Conservation (phyloP, 129 eudicot species). For the Artemisia annua region DNA sequence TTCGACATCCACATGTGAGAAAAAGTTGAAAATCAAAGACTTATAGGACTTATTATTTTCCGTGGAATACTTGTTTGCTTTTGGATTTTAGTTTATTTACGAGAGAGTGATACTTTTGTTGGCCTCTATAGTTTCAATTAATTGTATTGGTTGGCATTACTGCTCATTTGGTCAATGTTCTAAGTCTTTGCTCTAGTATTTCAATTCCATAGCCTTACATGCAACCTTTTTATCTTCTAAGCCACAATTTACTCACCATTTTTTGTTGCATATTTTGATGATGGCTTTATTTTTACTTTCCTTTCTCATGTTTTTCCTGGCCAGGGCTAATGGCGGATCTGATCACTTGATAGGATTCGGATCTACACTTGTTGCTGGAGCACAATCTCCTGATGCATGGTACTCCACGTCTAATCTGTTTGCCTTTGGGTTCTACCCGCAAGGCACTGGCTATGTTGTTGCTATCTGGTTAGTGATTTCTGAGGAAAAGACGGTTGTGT, state of each 20-base stretch:
- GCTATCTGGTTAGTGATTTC: conserved; percentile 32
- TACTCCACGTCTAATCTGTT: conserved; percentile 23
- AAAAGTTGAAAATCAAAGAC: too few species aligned
- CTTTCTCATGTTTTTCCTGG: neutral
- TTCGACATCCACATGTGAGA: too few species aligned
- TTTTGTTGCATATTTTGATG: conserved; percentile 7
- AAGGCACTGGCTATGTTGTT: conserved; percentile 28
- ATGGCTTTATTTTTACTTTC: conserved; percentile 21
- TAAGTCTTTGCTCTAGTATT: conserved; percentile 15
- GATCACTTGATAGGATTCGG: conserved; percentile 1
- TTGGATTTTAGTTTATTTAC: neutral
- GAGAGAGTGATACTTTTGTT: neutral
- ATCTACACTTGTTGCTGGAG: conserved; percentile 27
- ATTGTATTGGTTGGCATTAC: conserved; percentile 16
- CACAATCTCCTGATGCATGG: conserved; percentile 29
- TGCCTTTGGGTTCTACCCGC: conserved; percentile 38
- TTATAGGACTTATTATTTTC: too few species aligned
- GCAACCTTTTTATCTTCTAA: neutral
- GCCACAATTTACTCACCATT: neutral
- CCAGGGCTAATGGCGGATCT: conserved; percentile 5
- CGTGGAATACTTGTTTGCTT: too few species aligned
- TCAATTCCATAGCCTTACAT: neutral
- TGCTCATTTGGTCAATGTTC: neutral
- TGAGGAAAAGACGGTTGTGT: conserved; percentile 28
- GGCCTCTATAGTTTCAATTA: neutral